A percentile compares a stretch with the other conserved stretches of the same genome.
phyloP scores from a whole-genome alignment of 1,139 yeast genomes.

The Blastobotrys persicus region DNA sequence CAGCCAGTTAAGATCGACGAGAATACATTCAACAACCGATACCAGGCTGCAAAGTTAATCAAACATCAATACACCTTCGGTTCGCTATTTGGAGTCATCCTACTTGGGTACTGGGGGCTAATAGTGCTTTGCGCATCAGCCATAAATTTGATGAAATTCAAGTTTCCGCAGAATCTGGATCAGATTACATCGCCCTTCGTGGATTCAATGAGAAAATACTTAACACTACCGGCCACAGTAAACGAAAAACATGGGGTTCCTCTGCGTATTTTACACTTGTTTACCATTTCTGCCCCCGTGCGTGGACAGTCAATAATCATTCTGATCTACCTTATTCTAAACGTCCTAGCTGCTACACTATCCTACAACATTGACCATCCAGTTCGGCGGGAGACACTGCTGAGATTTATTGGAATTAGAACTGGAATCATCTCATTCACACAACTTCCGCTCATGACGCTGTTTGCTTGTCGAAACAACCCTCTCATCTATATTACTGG shows the following conservation, averaged over 20 bases:
- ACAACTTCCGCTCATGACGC: conserved; percentile 52
- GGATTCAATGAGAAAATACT: conserved; percentile 26
- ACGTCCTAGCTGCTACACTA: conserved; percentile 35
- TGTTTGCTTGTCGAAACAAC: conserved; percentile 64
- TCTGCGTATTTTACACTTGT: conserved; percentile 21
- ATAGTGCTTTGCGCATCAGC: conserved; percentile 15
- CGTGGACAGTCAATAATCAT: conserved; percentile 36
- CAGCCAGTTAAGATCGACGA: conserved; percentile 21
- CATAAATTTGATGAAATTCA: conserved; percentile 10
- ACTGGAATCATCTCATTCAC: conserved; percentile 60
- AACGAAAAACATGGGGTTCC: conserved; percentile 33
- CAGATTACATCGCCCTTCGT: conserved; percentile 9
- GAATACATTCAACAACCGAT: conserved; percentile 19
- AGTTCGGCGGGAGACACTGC: conserved; percentile 27
- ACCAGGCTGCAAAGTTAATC: conserved; percentile 22
- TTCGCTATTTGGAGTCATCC: conserved; percentile 19
- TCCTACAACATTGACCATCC: conserved; percentile 36
- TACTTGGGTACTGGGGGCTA: conserved; percentile 24
- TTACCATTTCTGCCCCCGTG: conserved; percentile 33
- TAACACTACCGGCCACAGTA: conserved; percentile 37
- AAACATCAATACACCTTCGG: conserved; percentile 24
- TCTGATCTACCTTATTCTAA: conserved; percentile 29
- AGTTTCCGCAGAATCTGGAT: conserved; percentile 14
- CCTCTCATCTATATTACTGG: conserved; percentile 56
- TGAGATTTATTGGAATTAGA: conserved; percentile 52